phyloP scores from a whole-genome alignment of 257 asterid species.

The Nicotiana attenuata region DNA sequence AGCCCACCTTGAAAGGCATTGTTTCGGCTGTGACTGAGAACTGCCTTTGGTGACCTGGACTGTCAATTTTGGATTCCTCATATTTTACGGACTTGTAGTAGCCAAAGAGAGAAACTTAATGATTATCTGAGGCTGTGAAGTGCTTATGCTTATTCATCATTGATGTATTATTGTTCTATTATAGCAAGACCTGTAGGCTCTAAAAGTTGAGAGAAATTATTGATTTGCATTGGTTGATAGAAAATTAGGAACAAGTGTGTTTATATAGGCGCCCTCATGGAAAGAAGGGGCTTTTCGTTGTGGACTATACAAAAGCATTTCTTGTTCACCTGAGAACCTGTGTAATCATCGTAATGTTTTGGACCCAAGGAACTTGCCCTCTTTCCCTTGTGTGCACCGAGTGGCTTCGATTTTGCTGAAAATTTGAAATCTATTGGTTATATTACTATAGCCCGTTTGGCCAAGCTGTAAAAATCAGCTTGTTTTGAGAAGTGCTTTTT shows the following conservation, averaged over 20 bases:
- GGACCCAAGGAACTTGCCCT: not conserved
- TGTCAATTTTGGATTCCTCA: not conserved
- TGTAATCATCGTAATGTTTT: not conserved
- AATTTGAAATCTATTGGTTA: too few species aligned
- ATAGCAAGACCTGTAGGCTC: not conserved
- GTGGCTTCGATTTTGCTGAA: too few species aligned
- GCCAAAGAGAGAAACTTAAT: not conserved
- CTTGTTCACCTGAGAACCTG: not conserved
- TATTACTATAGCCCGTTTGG: too few species aligned
- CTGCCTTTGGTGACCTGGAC: constrained; percentile 22
- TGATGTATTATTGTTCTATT: not conserved
- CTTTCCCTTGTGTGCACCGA: too few species aligned
- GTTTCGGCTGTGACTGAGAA: constrained; percentile 59
- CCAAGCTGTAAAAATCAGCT: too few species aligned
- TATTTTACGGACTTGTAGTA: not conserved
- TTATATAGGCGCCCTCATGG: not conserved
- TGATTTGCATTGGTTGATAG: not conserved
- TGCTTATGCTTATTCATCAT: not conserved
- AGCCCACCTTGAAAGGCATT: constrained; percentile 57
- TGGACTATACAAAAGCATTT: not conserved
- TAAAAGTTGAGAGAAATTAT: not conserved
- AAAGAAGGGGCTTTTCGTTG: not conserved
- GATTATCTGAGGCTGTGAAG: not conserved
- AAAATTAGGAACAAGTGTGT: not conserved
- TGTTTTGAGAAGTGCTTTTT: too few species aligned